These are phyloP conservation scores for Cicer judaicum DNA, from an alignment of 306 rosid genomes.

Conservation along the genomic window DNA sequence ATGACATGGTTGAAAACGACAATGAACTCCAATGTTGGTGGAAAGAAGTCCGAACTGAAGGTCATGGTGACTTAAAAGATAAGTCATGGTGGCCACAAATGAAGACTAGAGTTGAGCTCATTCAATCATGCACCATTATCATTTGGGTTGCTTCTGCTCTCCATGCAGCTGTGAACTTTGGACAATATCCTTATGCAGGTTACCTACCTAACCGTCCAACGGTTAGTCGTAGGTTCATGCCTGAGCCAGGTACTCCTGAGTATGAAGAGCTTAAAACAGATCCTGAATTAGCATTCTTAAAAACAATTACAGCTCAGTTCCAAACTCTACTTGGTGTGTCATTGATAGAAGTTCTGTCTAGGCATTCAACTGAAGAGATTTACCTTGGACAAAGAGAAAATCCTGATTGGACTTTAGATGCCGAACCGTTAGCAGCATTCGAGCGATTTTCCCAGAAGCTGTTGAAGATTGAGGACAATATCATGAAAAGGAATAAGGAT, in stretches of 20 bases:
- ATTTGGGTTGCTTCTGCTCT: conserved; percentile 96
- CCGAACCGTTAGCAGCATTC: conserved; percentile 64
- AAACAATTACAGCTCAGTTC: conserved; percentile 88
- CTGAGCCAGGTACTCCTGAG: conserved; percentile 83
- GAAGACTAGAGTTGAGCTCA: conserved; percentile 62
- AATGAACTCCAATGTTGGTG: conserved; percentile 79
- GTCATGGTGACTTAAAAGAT: conserved; percentile 88
- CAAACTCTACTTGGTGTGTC: conserved; percentile 91
- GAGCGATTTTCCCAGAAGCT: conserved; percentile 62
- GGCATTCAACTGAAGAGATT: conserved; percentile 87
- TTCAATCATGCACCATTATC: conserved; percentile 71
- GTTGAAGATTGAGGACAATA: conserved; percentile 64
- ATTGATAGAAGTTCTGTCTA: conserved; percentile 75
- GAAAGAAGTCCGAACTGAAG: conserved; percentile 70
- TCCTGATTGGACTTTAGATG: conserved; percentile 72
- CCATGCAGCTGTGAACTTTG: conserved; percentile 96
- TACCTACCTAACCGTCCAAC: conserved; percentile 96
- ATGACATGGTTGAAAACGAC: conserved; percentile 60
- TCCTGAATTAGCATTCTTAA: conserved; percentile 76
- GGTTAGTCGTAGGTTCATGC: conserved; percentile 93
- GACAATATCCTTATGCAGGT: conserved; percentile 93
- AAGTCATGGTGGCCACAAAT: conserved; percentile 84
- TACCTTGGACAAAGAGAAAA: conserved; percentile 83
- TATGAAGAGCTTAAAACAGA: conserved; percentile 65
- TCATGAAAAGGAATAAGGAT: conserved; percentile 61